Evolutionary conservation across 2,329 filamentous ascomycete genomes (phyloP).

Genomic region (Fusarium sp.): DNA sequence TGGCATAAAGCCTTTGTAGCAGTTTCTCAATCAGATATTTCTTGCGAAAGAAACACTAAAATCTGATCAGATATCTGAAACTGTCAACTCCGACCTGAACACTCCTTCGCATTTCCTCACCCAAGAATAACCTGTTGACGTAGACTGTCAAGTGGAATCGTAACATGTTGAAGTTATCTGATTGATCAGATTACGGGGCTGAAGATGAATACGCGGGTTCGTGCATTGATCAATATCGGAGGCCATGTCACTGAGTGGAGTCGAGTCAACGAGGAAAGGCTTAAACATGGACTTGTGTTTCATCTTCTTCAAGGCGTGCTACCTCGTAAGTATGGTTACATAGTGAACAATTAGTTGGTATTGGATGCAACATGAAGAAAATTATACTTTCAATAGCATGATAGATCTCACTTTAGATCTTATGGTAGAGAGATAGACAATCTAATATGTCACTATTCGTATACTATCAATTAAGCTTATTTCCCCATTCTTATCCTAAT

Average conservation of each 20-base stretch:
- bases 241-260: neutral
- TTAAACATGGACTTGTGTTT: constrained; percentile 3
- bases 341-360: neutral
- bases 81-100: neutral
- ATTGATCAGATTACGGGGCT: neutral
- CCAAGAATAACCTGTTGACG: neutral
- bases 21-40: neutral
- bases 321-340: neutral
- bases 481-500: neutral
- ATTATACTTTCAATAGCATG: neutral
- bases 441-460: neutral
- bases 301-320: neutral
- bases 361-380: neutral
- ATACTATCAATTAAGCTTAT: constrained; percentile 1
- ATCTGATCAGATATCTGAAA: neutral
- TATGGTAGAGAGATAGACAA: neutral
- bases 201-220: neutral
- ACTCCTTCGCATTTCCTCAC: neutral
- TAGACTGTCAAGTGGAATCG: neutral
- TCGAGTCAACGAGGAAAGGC: neutral
- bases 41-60: neutral
- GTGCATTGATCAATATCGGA: neutral
- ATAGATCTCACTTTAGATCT: neutral
- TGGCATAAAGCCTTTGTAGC: neutral
- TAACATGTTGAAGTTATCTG: neutral